These are phyloP conservation scores for Copromyces sp. DNA, from an alignment of 495 filamentous ascomycete species.

Conservation along the genomic window DNA sequence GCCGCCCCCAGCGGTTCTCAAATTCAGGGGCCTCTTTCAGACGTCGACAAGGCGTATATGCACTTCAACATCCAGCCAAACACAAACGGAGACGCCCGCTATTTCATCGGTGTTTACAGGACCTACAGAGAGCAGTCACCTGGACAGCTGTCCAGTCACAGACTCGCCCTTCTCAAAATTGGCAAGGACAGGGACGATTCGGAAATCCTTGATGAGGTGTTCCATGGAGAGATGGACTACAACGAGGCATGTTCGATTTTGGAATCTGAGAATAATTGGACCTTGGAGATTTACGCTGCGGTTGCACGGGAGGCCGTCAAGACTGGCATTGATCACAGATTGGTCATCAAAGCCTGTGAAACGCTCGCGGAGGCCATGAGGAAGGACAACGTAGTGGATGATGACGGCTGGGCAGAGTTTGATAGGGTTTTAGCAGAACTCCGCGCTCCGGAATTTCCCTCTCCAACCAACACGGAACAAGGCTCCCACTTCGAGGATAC, in stretches of 20 bases:
- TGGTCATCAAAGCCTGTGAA: background rate
- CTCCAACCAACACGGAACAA: background rate
- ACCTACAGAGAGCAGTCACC: constrained; percentile 13
- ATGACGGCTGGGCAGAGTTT: background rate
- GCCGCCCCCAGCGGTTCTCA: background rate
- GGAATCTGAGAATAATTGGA: constrained; percentile 3
- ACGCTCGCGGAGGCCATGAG: background rate
- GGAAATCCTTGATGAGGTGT: constrained; percentile 11
- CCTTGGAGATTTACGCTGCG: constrained; percentile 14
- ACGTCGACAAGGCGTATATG: constrained; percentile 9
- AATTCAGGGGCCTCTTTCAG: constrained; percentile 1
- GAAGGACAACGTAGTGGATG: background rate
- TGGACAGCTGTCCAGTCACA: constrained; percentile 11
- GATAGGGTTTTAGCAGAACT: background rate
- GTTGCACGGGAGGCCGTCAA: constrained; percentile 1
- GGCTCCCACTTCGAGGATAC: background rate
- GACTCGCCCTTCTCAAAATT: constrained; percentile 15
- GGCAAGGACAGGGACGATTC: constrained; percentile 9
- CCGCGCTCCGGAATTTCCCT: background rate
- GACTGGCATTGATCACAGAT: background rate
- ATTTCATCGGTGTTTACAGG: constrained; percentile 15
- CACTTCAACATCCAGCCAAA: constrained; percentile 9
- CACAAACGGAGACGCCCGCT: background rate
- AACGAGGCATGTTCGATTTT: constrained; percentile 15
- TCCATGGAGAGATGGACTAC: constrained; percentile 3